Evolutionary conservation across 2,329 filamentous ascomycete genomes (phyloP).

Genomic region (Sarocladiaceae sp.): DNA sequence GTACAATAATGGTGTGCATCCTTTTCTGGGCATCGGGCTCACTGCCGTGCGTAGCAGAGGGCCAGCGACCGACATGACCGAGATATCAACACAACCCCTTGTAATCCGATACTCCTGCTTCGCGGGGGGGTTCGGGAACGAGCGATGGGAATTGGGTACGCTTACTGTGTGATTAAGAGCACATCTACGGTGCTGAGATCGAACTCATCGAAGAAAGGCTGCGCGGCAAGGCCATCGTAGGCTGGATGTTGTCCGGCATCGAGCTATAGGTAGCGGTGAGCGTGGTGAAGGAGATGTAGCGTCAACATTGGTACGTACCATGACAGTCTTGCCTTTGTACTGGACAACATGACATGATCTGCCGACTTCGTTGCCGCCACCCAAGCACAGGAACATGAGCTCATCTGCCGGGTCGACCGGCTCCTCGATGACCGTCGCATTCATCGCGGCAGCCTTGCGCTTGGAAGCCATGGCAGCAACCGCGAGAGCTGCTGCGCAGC

Average conservation of each 20-base stretch:
- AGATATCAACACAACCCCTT: slow-evolving; percentile 2
- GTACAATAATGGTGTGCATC: not conserved
- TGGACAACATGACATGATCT: slow-evolving; percentile 96
- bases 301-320: slow-evolving; percentile 51
- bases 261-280: slow-evolving; percentile 50
- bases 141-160: slow-evolving; percentile 14
- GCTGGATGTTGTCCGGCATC: slow-evolving; percentile 96
- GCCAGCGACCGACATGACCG: not conserved
- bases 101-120: not conserved
- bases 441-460: slow-evolving; percentile 76
- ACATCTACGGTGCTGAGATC: slow-evolving; percentile 96
- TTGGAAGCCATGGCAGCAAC: slow-evolving; percentile 72
- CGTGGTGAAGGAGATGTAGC: slow-evolving; percentile 5
- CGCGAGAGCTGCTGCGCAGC: not conserved
- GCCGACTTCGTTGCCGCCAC: slow-evolving; percentile 94
- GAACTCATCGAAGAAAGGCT: slow-evolving; percentile 98
- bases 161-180: slow-evolving; percentile 98
- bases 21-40: not conserved
- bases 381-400: slow-evolving; percentile 87
- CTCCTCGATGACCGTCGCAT: slow-evolving; percentile 62
- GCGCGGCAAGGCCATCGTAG: slow-evolving; percentile 85
- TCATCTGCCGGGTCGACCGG: slow-evolving; percentile 90
- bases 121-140: slow-evolving; percentile 9
- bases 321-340: slow-evolving; percentile 98
- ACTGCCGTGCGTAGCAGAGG: not conserved